Conservation (phyloP, 75 land plant species). For the Larix kaempferi region DNA sequence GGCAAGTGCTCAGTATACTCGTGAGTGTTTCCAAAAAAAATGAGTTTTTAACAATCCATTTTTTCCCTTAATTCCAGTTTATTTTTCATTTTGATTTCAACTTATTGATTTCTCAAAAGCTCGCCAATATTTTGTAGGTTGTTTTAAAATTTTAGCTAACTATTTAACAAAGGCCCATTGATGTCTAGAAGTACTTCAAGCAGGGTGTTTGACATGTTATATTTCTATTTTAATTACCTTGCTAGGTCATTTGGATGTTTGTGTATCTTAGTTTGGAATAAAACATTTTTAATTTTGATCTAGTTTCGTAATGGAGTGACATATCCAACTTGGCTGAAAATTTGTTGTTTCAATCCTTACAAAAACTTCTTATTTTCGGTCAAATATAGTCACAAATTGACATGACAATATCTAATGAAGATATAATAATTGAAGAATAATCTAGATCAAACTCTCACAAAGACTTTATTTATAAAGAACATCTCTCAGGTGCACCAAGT, state of each 20-base stretch:
- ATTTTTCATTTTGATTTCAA: no score
- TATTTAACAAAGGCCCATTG: no score
- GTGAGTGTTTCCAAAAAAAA: no score
- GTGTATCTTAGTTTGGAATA: neutral
- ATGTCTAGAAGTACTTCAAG: neutral
- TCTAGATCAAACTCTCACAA: neutral
- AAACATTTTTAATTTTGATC: neutral
- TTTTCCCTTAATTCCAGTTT: no score
- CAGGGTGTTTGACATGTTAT: neutral
- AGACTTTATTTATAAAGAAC: slow-evolving; percentile 11
- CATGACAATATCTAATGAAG: slow-evolving; percentile 2
- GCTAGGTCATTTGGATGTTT: neutral
- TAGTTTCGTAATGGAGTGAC: neutral
- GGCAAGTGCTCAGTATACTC: no score
- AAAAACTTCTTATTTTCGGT: neutral
- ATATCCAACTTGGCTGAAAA: neutral
- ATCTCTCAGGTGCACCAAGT: slow-evolving; percentile 11
- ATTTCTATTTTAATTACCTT: neutral
- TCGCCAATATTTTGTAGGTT: no score
- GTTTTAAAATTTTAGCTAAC: no score
- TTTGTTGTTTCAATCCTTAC: neutral
- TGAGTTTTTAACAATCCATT: no score
- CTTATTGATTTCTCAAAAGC: no score
- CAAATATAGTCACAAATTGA: no score
- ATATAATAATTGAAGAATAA: neutral